Conservation (phyloP, 1,139 yeast species). For the Blastobotrys proliferans region DNA sequence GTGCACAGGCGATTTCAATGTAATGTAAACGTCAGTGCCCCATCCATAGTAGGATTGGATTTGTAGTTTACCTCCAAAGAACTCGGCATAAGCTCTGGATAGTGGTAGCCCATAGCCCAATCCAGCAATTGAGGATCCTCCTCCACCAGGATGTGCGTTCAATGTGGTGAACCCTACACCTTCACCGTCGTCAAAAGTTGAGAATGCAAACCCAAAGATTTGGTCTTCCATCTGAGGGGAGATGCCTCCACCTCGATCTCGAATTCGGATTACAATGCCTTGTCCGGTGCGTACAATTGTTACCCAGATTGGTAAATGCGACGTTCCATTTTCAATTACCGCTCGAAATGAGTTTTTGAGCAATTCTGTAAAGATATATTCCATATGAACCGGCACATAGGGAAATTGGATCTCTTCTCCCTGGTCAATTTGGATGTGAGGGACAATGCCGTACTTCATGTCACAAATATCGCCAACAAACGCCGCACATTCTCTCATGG, state of each 20-base stretch:
- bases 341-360: slow-evolving; percentile 85
- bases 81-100: slow-evolving; percentile 66
- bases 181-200: slow-evolving; percentile 64
- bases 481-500: slow-evolving; percentile 60
- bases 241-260: slow-evolving; percentile 91
- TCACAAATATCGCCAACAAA: slow-evolving; percentile 78
- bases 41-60: slow-evolving; percentile 79
- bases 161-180: slow-evolving; percentile 47
- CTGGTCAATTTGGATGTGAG: slow-evolving; percentile 54
- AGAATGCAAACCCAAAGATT: slow-evolving; percentile 80
- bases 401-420: slow-evolving; percentile 56
- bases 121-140: slow-evolving; percentile 79
- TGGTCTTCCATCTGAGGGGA: slow-evolving; percentile 58
- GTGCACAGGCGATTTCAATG: slow-evolving; percentile 41
- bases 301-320: slow-evolving; percentile 56
- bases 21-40: slow-evolving; percentile 75
- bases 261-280: slow-evolving; percentile 52
- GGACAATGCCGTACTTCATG: slow-evolving; percentile 73
- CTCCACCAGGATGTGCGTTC: slow-evolving; percentile 68
- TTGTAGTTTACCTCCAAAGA: slow-evolving; percentile 71
- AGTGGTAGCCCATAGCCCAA: slow-evolving; percentile 95
- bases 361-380: slow-evolving; percentile 81
- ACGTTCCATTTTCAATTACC: slow-evolving; percentile 59
- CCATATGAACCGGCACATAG: slow-evolving; percentile 81
- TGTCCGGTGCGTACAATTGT: slow-evolving; percentile 57